phyloP scores from a whole-genome alignment of 768 basidiomycete genomes.

The Auricularia cornea region DNA sequence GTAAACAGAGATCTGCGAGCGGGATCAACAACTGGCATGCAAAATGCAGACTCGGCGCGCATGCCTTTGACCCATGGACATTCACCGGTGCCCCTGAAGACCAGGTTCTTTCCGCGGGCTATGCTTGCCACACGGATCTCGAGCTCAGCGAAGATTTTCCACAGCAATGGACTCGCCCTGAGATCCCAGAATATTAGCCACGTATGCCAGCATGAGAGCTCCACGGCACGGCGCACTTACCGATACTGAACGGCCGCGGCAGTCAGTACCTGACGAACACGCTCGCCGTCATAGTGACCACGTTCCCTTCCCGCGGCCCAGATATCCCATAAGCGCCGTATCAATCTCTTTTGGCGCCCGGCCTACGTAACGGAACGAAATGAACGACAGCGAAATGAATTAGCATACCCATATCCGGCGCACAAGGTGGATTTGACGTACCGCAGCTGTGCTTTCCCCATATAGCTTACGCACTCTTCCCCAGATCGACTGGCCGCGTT shows the following conservation, averaged over 20 bases:
- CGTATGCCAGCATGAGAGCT: conserved; percentile 38
- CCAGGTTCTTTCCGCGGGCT: conserved; percentile 55
- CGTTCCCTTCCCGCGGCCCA: conserved; percentile 78
- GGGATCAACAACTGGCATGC: conserved; percentile 1
- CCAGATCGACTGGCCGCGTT: conserved; percentile 74
- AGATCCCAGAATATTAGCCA: conserved; percentile 37
- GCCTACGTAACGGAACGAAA: conserved; percentile 16
- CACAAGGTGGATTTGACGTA: neutral
- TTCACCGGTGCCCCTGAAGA: conserved; percentile 68
- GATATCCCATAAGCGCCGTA: conserved; percentile 55
- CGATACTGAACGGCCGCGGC: conserved; percentile 59
- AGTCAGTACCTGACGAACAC: conserved; percentile 54
- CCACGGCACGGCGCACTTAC: conserved; percentile 30
- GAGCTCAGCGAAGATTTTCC: conserved; percentile 69
- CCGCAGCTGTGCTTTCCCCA: conserved; percentile 30
- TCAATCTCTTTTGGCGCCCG: conserved; percentile 44
- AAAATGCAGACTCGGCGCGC: conserved; percentile 8
- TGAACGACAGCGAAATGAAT: neutral
- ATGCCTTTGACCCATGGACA: conserved; percentile 71
- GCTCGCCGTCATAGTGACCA: conserved; percentile 61
- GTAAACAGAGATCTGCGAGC: conserved; percentile 57
- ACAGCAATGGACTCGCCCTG: conserved; percentile 53
- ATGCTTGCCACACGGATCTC: conserved; percentile 58
- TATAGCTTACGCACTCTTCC: conserved; percentile 54
- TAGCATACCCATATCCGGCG: neutral